Conservation (phyloP, 352 stramenopile species). For the Globisporangium megalacanthum region DNA sequence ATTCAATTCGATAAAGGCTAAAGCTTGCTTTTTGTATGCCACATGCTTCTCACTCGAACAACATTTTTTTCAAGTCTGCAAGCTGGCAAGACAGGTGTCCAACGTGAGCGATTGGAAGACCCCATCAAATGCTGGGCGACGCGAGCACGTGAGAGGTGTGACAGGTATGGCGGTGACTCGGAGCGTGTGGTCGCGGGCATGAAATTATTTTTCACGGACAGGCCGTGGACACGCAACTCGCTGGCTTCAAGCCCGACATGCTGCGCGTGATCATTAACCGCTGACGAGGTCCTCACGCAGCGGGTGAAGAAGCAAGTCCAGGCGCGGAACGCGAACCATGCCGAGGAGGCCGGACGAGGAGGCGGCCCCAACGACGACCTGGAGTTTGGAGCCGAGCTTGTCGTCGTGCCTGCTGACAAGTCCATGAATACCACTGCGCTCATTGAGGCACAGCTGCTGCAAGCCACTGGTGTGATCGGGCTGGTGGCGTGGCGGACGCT, state of each 20-base stretch:
- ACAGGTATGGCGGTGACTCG: too few species aligned
- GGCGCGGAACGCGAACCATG: constrained; percentile 38
- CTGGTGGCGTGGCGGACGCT: constrained; percentile 73
- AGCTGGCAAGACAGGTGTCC: too few species aligned
- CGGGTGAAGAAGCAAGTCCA: constrained; percentile 26
- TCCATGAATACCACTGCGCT: constrained; percentile 30
- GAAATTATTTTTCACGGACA: constrained; percentile 22
- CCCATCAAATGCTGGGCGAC: too few species aligned
- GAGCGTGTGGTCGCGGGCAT: too few species aligned
- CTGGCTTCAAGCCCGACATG: constrained; percentile 67
- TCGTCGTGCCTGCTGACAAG: constrained; percentile 47
- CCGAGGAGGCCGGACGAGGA: constrained; percentile 21
- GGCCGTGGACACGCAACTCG: constrained; percentile 34
- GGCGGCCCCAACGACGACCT: constrained; percentile 18
- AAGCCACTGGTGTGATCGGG: constrained; percentile 44
- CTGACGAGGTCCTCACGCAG: constrained; percentile 55
- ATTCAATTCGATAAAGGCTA: too few species aligned
- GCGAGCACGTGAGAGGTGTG: too few species aligned
- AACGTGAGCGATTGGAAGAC: too few species aligned
- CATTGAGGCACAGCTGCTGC: constrained; percentile 29
- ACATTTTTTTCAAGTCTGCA: too few species aligned
- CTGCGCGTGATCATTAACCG: constrained; percentile 65
- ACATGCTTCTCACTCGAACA: too few species aligned
- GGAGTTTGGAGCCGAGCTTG: constrained; percentile 22
- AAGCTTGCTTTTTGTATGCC: too few species aligned